phyloP scores from a whole-genome alignment of 371 early-diverging fungal species.

The Apophysomyces sp. region DNA sequence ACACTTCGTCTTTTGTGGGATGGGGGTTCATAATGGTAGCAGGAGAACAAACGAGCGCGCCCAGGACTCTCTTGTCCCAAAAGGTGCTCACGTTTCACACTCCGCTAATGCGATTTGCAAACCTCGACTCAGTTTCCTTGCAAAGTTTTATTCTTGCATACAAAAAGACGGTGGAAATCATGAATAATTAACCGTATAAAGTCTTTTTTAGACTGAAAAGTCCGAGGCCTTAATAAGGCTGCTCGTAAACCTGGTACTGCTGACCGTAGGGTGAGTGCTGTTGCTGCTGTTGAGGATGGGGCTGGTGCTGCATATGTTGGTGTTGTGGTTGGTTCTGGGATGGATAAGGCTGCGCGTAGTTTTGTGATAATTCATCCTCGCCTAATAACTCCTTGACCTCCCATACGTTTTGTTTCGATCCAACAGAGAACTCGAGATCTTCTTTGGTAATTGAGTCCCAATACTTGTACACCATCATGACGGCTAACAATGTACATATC shows the following conservation, averaged over 20 bases:
- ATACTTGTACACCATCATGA: slow-evolving; percentile 99
- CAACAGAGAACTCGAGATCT: slow-evolving; percentile 92
- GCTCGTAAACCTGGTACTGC: slow-evolving; percentile 18
- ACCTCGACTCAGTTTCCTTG: too few relatives aligned
- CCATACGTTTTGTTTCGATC: slow-evolving; percentile 84
- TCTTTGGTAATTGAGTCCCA: slow-evolving; percentile 97
- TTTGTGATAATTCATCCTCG: slow-evolving; percentile 38
- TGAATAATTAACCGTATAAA: too few relatives aligned
- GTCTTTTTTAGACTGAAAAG: background rate
- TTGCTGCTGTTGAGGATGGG: slow-evolving; percentile 12
- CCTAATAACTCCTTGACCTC: slow-evolving; percentile 78
- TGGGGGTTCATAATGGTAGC: slow-evolving; percentile 22
- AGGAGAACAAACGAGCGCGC: background rate
- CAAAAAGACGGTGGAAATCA: background rate
- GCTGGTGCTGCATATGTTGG: slow-evolving; percentile 12
- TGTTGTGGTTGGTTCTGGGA: background rate
- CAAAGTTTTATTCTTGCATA: background rate
- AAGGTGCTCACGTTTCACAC: background rate
- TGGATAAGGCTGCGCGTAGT: slow-evolving; percentile 10
- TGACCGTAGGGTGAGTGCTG: slow-evolving; percentile 16
- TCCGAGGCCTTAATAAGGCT: background rate
- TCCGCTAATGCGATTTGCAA: background rate
- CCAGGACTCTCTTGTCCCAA: too few relatives aligned
- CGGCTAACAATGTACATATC: slow-evolving; percentile 82
- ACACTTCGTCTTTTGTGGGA: slow-evolving; percentile 63